phyloP scores from a whole-genome alignment of 371 early-diverging fungal species.

The Mortierella sp. region DNA sequence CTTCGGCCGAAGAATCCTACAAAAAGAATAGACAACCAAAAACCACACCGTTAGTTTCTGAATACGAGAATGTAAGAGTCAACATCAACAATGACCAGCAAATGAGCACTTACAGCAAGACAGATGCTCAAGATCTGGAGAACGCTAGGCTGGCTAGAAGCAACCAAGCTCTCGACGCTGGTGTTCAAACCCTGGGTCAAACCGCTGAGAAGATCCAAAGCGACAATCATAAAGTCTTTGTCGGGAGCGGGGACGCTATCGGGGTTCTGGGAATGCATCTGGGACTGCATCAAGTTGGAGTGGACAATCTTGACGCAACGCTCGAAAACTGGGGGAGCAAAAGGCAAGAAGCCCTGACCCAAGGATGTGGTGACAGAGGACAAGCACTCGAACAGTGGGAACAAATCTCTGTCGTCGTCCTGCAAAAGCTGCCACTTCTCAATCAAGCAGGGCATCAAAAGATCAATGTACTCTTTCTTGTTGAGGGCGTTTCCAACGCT shows the following conservation, averaged over 20 bases:
- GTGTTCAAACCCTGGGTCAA: conserved; percentile 91
- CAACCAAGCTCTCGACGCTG: conserved; percentile 81
- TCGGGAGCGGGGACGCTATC: conserved; percentile 79
- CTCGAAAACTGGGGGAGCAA: conserved; percentile 86
- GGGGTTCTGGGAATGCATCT: conserved; percentile 71
- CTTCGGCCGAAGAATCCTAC: conserved; percentile 83
- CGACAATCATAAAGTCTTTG: conserved; percentile 95
- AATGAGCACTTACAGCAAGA: conserved; percentile 70
- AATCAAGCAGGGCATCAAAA: conserved; percentile 89
- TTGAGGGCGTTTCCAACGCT: conserved; percentile 86
- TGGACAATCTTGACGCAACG: conserved; percentile 89
- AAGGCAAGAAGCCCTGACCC: conserved; percentile 87
- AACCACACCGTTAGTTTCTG: background rate
- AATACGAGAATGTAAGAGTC: background rate
- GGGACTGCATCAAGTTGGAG: conserved; percentile 78
- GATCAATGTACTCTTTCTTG: conserved; percentile 77
- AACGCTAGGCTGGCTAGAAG: conserved; percentile 76
- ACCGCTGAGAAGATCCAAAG: conserved; percentile 94
- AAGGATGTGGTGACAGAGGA: conserved; percentile 90
- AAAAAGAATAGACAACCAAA: conserved; percentile 1
- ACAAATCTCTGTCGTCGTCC: conserved; percentile 88
- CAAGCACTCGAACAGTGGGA: conserved; percentile 95
- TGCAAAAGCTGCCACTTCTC: conserved; percentile 83
- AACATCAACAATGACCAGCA: background rate
- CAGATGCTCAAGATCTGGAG: conserved; percentile 84